Base-by-base conservation (phyloP, 2,329 filamentous ascomycete species). In the Colletotrichum paranaense region DNA sequence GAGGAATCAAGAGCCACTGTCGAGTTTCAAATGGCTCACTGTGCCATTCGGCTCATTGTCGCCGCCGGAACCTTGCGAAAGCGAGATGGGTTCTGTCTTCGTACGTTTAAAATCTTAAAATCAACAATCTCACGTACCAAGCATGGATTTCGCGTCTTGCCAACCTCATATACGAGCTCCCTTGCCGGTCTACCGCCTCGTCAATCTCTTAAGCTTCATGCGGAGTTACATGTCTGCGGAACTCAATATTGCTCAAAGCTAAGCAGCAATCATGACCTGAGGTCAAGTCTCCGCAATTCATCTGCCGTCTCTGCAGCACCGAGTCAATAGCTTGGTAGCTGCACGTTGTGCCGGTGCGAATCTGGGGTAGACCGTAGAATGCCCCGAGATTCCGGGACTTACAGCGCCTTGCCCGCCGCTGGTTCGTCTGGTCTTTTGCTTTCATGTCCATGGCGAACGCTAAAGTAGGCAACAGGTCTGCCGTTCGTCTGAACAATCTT, bases 311-410 rank as follows among this genome's bases (percentile, higher is more conserved):
- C 35, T 58, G 68, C 57, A 60, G 38, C 62, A 42, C 55, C 63
- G 56, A 67, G 56, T 67, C 62, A 46, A 60, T 38, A 52, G 56
- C 56, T 57, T 64, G 5, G 26, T 26, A 71, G 30, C 63, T 71
- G 68, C 62, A 42, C 68, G 38, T 30, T 62, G 26, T 70, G 68
- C 68, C 68, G 57, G 57, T n/a, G 49, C 49, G n/a, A 72, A 68
- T 53, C 69, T 64, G 69, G 59, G 59, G 58, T 69, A 42, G 38
- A 42, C 59, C 42, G 38, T 42, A 42, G 38, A 59, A 55, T 72
- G 46, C 24, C 35, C 59, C 30, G 69, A 69, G 62, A 69, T 42
- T 26, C 66, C 57, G 68, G 38, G 26, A 30, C 28, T 56, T 8
- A 42, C 30, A 53, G 52, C 30, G 28, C 30, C 30, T 55, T n/a